These are phyloP conservation scores for Fragaria vesca DNA, from an alignment of 306 rosid genomes.

Conservation along the genomic window DNA sequence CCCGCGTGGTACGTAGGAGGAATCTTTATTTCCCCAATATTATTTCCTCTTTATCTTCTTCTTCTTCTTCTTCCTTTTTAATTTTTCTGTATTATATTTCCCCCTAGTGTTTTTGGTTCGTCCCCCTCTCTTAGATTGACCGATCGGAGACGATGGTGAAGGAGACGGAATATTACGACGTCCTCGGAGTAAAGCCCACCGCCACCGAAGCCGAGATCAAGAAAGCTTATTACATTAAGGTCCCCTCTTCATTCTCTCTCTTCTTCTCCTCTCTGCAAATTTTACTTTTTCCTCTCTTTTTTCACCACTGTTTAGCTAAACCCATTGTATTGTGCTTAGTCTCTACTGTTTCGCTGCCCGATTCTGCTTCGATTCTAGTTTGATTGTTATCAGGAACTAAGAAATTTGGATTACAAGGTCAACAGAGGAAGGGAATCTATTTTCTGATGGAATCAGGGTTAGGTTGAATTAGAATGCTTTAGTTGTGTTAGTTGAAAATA, in stretches of 20 bases:
- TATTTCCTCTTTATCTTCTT: background rate
- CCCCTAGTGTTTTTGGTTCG: background rate
- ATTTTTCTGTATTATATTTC: background rate
- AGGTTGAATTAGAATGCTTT: background rate
- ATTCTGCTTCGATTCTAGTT: background rate
- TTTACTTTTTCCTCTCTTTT: background rate
- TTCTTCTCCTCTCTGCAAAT: background rate
- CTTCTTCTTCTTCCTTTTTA: background rate
- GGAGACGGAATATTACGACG: conserved; percentile 94
- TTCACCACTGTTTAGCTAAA: background rate
- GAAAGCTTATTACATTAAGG: conserved; percentile 98
- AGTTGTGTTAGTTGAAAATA: background rate
- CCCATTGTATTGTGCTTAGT: background rate
- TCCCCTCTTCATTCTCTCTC: conserved; percentile 12
- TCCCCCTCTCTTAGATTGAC: conserved; percentile 10
- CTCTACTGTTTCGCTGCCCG: background rate
- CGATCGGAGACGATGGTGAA: conserved; percentile 69
- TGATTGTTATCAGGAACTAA: background rate
- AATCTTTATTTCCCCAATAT: background rate
- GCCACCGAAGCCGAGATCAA: conserved; percentile 95
- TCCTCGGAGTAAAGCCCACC: conserved; percentile 78
- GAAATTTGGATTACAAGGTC: background rate
- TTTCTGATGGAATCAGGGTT: background rate
- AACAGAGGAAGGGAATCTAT: background rate
- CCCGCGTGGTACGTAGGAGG: background rate